Percentiles rank a stretch among this genome's conserved stretches.
Evolutionary conservation across 2,329 filamentous ascomycete species (phyloP).

Genomic region (Venturia pyrina): DNA sequence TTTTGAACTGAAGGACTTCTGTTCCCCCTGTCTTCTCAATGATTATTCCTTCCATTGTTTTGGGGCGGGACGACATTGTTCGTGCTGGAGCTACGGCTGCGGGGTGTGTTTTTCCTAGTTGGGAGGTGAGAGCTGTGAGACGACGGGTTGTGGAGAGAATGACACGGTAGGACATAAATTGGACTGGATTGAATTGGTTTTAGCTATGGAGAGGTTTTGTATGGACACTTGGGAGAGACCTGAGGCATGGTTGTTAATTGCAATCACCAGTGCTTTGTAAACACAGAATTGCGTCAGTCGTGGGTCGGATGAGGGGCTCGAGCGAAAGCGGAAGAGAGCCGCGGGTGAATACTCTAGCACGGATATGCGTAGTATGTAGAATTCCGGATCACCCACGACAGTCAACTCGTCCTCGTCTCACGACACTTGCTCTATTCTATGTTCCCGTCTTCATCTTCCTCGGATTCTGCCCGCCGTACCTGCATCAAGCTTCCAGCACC

Average conservation of each 20-base stretch:
- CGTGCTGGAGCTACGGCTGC: not conserved
- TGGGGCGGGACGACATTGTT: constrained; percentile 43
- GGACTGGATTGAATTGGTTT: not conserved
- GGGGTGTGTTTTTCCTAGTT: not conserved
- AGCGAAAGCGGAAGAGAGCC: not conserved
- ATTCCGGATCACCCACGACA: too few relatives aligned
- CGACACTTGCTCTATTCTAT: too few relatives aligned
- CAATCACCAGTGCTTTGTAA: not conserved
- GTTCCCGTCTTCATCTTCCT: too few relatives aligned
- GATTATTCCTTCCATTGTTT: constrained; percentile 63
- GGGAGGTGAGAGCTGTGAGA: constrained; percentile 1
- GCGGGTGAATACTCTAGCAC: too few relatives aligned
- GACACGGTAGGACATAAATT: not conserved
- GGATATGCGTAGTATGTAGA: too few relatives aligned
- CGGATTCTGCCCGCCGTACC: too few relatives aligned
- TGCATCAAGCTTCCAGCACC: too few relatives aligned
- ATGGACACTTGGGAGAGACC: too few relatives aligned
- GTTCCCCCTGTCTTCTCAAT: constrained; percentile 62
- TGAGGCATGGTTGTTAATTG: not conserved
- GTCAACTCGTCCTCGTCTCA: too few relatives aligned
- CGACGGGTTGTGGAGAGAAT: not conserved
- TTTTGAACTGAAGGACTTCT: constrained; percentile 62
- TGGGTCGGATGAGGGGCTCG: not conserved
- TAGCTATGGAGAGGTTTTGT: not conserved
- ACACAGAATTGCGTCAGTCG: not conserved